phyloP scores from a whole-genome alignment of 768 basidiomycete species.

The Terana coerulea region DNA sequence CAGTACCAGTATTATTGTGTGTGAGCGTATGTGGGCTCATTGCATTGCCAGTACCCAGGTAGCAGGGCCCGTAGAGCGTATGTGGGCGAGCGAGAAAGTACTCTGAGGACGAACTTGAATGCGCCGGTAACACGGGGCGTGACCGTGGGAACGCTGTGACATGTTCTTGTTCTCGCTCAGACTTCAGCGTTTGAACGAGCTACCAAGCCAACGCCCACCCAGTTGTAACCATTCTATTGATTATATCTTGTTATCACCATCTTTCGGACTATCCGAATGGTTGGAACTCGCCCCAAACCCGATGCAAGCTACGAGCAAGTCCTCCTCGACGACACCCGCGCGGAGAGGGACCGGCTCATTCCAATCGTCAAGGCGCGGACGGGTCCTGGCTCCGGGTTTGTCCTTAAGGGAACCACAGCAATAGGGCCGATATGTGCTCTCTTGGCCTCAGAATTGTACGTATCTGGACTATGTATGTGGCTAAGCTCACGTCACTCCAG shows the following conservation, averaged over 20 bases:
- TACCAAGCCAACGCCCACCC: not conserved
- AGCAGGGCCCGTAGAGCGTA: no score
- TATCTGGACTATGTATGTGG: not conserved
- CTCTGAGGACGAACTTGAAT: no score
- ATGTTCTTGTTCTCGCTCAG: no score
- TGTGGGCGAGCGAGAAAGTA: no score
- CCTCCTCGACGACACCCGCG: slow-evolving; percentile 28
- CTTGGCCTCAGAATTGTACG: slow-evolving; percentile 46
- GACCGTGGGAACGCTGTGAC: not conserved
- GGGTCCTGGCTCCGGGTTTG: slow-evolving; percentile 45
- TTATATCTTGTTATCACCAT: not conserved
- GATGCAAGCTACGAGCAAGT: not conserved
- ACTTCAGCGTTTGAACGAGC: not conserved
- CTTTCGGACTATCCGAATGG: not conserved
- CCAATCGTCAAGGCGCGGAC: slow-evolving; percentile 39
- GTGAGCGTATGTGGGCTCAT: no score
- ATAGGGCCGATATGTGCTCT: slow-evolving; percentile 48
- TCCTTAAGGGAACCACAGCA: slow-evolving; percentile 35
- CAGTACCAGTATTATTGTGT: no score
- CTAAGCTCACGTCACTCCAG: slow-evolving; percentile 10
- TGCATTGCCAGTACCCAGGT: no score
- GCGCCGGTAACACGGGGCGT: not conserved
- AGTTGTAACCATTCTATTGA: not conserved
- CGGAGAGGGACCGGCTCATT: slow-evolving; percentile 31
- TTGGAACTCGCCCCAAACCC: not conserved